Percentiles rank a stretch among this genome's conserved stretches.
Conservation (phyloP, 1,139 yeast species). For the Pneumocystis carinii region DNA sequence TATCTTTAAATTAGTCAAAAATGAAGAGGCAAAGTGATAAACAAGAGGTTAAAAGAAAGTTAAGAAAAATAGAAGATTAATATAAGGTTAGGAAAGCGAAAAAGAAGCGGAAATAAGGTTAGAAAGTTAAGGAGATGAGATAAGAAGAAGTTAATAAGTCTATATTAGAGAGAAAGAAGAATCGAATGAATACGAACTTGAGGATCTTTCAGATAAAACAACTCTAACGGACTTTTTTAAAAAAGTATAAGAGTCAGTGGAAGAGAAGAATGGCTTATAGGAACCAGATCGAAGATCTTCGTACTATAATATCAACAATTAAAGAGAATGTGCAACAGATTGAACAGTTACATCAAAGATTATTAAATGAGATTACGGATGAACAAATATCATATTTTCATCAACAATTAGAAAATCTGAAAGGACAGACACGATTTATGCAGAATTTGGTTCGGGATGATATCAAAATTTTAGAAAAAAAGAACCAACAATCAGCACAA, state of each 20-base stretch:
- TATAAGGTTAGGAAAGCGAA: too few species aligned
- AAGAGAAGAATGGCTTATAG: background rate
- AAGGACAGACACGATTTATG: conserved; percentile 63
- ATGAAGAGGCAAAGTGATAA: too few species aligned
- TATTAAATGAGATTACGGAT: conserved; percentile 66
- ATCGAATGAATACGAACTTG: background rate
- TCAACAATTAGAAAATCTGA: conserved; percentile 61
- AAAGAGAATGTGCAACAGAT: conserved; percentile 63
- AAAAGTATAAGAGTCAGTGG: background rate
- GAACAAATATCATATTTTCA: conserved; percentile 59
- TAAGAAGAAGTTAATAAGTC: too few species aligned
- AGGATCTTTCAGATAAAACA: background rate
- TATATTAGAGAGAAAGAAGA: background rate
- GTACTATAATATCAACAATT: conserved; percentile 67
- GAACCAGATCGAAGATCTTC: conserved; percentile 53
- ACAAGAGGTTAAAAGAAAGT: too few species aligned
- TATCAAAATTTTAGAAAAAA: conserved; percentile 63
- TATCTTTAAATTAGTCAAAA: too few species aligned
- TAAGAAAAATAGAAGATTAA: too few species aligned
- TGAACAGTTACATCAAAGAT: conserved; percentile 64
- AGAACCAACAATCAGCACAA: conserved; percentile 31
- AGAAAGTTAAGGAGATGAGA: too few species aligned
- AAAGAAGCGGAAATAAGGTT: too few species aligned
- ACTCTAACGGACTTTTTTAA: background rate
- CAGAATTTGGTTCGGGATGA: conserved; percentile 61